Conservation (phyloP, 176 grass and related monocot species). For the Carex parvula region DNA sequence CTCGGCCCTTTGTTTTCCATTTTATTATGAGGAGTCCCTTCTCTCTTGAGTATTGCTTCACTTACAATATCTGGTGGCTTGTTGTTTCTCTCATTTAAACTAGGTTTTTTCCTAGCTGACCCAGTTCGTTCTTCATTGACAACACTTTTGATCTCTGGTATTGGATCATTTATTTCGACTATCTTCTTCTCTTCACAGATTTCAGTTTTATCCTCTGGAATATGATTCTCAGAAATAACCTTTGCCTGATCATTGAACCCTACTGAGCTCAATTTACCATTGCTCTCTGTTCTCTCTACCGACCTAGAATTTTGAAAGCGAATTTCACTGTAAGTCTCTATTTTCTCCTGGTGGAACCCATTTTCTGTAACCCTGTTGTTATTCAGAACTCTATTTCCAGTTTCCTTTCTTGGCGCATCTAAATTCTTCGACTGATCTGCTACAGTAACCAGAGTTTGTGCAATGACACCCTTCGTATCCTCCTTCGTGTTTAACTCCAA, state of each 20-base stretch:
- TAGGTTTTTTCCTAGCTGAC: slow-evolving; percentile 34
- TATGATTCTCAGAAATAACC: slow-evolving; percentile 48
- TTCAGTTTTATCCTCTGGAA: slow-evolving; percentile 42
- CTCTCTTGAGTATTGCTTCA: slow-evolving; percentile 50
- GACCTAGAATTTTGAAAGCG: slow-evolving; percentile 2
- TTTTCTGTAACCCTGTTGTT: slow-evolving; percentile 1
- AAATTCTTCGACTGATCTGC: slow-evolving; percentile 32
- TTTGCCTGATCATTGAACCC: slow-evolving; percentile 39
- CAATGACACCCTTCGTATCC: slow-evolving; percentile 61
- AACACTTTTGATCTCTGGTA: slow-evolving; percentile 53
- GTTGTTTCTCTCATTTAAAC: slow-evolving; percentile 42
- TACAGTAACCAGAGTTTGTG: slow-evolving; percentile 46
- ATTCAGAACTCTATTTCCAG: slow-evolving; percentile 3
- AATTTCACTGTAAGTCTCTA: slow-evolving; percentile 8
- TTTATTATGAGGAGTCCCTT: slow-evolving; percentile 50
- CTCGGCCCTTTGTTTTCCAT: slow-evolving; percentile 33
- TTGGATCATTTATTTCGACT: slow-evolving; percentile 50
- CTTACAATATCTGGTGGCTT: slow-evolving; percentile 42
- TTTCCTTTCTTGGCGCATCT: slow-evolving; percentile 10
- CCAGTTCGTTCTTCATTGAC: slow-evolving; percentile 49
- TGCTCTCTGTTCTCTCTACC: slow-evolving; percentile 2
- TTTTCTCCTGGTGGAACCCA: slow-evolving; percentile 15
- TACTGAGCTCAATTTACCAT: slow-evolving; percentile 12
- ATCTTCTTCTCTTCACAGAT: slow-evolving; percentile 93
- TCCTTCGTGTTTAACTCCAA: slow-evolving; percentile 43